Conservation (phyloP, 176 grass and related monocot genomes). For the Cenchrus fungigraminus region DNA sequence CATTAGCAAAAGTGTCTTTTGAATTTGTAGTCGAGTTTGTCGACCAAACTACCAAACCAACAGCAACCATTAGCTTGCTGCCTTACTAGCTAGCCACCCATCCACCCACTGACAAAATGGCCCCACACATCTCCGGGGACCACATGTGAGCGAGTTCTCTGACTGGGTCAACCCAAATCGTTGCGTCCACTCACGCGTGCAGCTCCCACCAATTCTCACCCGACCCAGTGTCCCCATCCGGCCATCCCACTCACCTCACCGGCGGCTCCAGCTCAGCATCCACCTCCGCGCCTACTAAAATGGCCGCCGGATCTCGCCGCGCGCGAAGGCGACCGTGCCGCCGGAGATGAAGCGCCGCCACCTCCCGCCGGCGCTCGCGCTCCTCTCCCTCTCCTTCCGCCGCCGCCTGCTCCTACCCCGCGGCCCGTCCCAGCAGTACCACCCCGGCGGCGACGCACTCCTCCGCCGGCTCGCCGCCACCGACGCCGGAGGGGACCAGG, state of each 20-base stretch:
- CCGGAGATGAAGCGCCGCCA: slow-evolving; percentile 35
- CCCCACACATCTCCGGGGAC: too few relatives aligned
- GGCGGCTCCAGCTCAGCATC: not conserved
- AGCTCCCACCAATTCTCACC: not conserved
- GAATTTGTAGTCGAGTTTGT: too few relatives aligned
- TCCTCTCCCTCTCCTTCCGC: slow-evolving; percentile 41
- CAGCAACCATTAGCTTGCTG: too few relatives aligned
- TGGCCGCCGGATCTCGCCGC: slow-evolving; percentile 25
- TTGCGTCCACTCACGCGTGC: not conserved
- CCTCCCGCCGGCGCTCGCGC: slow-evolving; percentile 8
- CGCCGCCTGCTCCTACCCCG: not conserved
- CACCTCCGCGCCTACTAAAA: slow-evolving; percentile 9
- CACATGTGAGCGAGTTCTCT: not conserved
- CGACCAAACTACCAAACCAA: too few relatives aligned
- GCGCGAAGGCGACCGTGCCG: not conserved
- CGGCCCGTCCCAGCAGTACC: not conserved
- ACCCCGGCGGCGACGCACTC: not conserved
- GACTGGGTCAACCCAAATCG: not conserved
- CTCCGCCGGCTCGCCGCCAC: slow-evolving; percentile 32
- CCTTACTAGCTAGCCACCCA: too few relatives aligned
- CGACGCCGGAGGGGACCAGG: slow-evolving; percentile 8
- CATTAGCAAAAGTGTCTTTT: too few relatives aligned
- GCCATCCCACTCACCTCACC: not conserved
- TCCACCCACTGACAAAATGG: too few relatives aligned
- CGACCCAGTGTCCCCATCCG: not conserved